Base-by-base conservation (phyloP, 176 grass and related monocot species). In the Juncus inflexus region DNA sequence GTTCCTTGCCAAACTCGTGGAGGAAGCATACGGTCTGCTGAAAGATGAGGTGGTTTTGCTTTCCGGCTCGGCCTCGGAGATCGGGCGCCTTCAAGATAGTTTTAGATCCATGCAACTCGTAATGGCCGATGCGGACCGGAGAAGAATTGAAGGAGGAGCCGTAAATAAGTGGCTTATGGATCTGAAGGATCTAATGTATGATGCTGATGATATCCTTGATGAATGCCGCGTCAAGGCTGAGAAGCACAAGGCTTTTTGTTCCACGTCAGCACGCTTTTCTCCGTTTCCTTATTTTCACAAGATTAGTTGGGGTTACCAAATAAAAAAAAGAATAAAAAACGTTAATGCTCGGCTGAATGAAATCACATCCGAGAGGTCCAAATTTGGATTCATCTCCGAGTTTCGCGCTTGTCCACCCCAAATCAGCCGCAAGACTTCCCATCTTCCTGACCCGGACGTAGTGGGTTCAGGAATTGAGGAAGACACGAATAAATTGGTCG, bases 61-160 rank as follows among this genome's bases (percentile, higher is more conserved):
- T 47, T 47, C 43, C 9, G 9, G 9, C 6, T 0, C 9, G 43
- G 43, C 6, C 9, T 47, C 43, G 4, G 43, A 47, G 43, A 47
- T 47, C 9, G 43, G 9, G 43, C 6, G 43, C 43, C 43, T 47
- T 47, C 6, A 47, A 6, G 43, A 5, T 9, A 47, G 6, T 9
- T 47, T 47, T 47, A 5, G 43, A 47, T 6, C 43, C 9, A 3
- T 58, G 12, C 58, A 82, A 67, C 69, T 67, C 15, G 62, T 86
- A 40, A 42, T 70, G 15, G 58, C 79, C 28, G 67, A 81, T 4
- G 78, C 62, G 1, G 78, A 86, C 42, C 42, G 65, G 37, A 40
- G 11, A 45, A 40, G 55, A 13, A 68, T 62, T 19, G 13, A 60
- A 47, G 50, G 72, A 14, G 35, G 8, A 8, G 3, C 9, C 15